Percentiles rank a stretch among this genome's conserved stretches.
These are phyloP conservation scores for Phyllosticta citriasiana DNA, from an alignment of 2,329 filamentous ascomycete genomes.

Conservation along the genomic window DNA sequence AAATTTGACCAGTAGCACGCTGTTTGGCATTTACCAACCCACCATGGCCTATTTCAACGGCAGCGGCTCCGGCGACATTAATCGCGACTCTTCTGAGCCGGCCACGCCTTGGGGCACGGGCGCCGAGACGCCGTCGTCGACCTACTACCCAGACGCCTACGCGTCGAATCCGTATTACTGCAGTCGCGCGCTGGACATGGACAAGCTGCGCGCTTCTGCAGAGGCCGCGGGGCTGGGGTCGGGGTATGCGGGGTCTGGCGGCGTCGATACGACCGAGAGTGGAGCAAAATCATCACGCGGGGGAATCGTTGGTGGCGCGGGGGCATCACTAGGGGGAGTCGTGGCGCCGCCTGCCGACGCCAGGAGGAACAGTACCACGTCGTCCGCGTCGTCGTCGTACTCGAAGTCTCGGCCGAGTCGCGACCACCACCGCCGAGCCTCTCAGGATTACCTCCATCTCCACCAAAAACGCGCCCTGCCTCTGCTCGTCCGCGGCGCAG, in stretches of 20 bases:
- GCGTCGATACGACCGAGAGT: not conserved
- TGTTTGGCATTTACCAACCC: constrained; percentile 82
- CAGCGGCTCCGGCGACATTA: constrained; percentile 13
- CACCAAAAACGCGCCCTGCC: not conserved
- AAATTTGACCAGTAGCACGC: constrained; percentile 80
- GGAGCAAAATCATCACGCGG: not conserved
- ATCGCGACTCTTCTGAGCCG: constrained; percentile 38
- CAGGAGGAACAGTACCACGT: not conserved
- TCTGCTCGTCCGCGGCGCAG: constrained; percentile 17
- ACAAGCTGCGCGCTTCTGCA: constrained; percentile 18
- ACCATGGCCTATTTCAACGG: constrained; percentile 32
- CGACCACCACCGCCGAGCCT: not conserved
- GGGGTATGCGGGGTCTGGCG: not conserved
- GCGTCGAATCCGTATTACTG: not conserved
- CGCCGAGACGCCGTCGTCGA: constrained; percentile 52
- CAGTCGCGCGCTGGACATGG: constrained; percentile 14
- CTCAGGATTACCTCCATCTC: not conserved
- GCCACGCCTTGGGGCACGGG: constrained; percentile 72
- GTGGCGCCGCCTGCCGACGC: not conserved
- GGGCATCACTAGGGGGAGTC: not conserved
- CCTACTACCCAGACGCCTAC: not conserved
- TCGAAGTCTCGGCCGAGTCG: not conserved
- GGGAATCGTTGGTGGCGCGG: not conserved
- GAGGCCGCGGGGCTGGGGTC: constrained; percentile 10
- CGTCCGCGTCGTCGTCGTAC: not conserved